Percentiles rank a stretch among this genome's conserved stretches.
Evolutionary conservation across 2,329 filamentous ascomycete species (phyloP).

Genomic region (Pseudohalonectria lignicola): DNA sequence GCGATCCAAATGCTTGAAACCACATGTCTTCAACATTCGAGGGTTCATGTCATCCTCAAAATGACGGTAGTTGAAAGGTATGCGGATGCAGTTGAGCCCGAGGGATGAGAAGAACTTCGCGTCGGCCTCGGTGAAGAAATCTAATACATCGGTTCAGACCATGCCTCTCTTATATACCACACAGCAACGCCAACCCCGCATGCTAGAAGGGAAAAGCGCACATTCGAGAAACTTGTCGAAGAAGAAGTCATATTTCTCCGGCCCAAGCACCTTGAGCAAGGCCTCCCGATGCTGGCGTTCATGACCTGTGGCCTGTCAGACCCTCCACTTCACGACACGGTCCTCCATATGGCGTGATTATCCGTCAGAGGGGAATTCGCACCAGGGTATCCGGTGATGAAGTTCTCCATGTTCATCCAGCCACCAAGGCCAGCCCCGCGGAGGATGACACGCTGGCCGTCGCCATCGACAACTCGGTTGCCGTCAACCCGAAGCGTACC

Average conservation of each 20-base stretch:
- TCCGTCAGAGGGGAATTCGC: too few relatives aligned
- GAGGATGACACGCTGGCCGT: constrained; percentile 10
- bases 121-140: constrained; percentile 49
- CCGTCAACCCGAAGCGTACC: constrained; percentile 3
- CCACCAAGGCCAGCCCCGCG: constrained; percentile 26
- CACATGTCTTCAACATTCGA: constrained; percentile 30
- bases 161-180: not conserved
- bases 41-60: constrained; percentile 43
- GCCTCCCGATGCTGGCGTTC: constrained; percentile 44
- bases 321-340: too few relatives aligned
- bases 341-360: too few relatives aligned
- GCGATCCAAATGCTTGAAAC: constrained; percentile 37
- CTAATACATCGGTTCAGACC: not conserved
- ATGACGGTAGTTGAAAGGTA: constrained; percentile 51
- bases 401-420: constrained; percentile 29
- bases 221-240: constrained; percentile 40
- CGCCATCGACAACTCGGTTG: constrained; percentile 3
- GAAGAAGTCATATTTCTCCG: constrained; percentile 47
- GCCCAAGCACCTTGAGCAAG: constrained; percentile 39
- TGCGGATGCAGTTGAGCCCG: constrained; percentile 45
- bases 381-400: constrained; percentile 49
- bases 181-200: too few relatives aligned
- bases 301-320: too few relatives aligned
- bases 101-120: constrained; percentile 45
- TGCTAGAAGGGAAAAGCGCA: not conserved